Evolutionary conservation across 495 filamentous ascomycete species (phyloP), one percentile per base, ranked within the genome.

Genomic region (Thermothielavioides terrestris): DNA sequence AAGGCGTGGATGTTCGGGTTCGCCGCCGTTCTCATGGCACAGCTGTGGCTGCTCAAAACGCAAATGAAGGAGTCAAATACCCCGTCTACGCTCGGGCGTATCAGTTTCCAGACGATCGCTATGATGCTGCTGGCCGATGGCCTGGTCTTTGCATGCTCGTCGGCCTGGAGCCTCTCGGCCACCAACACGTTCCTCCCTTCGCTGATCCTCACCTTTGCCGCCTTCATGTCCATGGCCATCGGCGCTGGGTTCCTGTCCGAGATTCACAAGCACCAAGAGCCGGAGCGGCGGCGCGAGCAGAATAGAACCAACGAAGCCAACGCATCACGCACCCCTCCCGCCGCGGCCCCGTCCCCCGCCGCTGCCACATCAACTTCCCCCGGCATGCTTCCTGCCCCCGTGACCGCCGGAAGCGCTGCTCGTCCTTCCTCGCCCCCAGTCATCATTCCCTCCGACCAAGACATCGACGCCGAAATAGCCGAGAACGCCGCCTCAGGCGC

Each of bases 31-130:
- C 68, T 87, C 37, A 77, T 79, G 54, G 78, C 68, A 1, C 88
- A 97, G 60, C 75, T 95, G 17, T 71, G 78, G 45, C 68, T 95
- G 9, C 75, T 94, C 38, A 79, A 91, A 53, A 69, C 78, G 38
- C 92, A 98, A 67, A 85, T 94, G 69, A 91, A 89, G 63, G 88
- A 96, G 56, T 81, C 89, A 4, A 88, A 81, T 27, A 98, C 92
- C 5, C 91, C 92, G n/a, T 96, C 90, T 1, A 98, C 91, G 0
- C 73, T 88, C 36, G 91, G 88, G 54, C 80, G 92, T 14, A 78
- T 96, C 62, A 95, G 91, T 70, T 88, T 94, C 65, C 89, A 84
- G 64, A 91, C 88, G 0, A 79, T 89, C 50, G 78, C 78, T 42
- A 81, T 88, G 60, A 88, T 96, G 81, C 73, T 86, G n/a, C 73